Percentiles rank a stretch among this genome's conserved stretches.
These are phyloP conservation scores for Taiozyma onychis DNA, from an alignment of 1,139 yeast species.

Conservation along the genomic window DNA sequence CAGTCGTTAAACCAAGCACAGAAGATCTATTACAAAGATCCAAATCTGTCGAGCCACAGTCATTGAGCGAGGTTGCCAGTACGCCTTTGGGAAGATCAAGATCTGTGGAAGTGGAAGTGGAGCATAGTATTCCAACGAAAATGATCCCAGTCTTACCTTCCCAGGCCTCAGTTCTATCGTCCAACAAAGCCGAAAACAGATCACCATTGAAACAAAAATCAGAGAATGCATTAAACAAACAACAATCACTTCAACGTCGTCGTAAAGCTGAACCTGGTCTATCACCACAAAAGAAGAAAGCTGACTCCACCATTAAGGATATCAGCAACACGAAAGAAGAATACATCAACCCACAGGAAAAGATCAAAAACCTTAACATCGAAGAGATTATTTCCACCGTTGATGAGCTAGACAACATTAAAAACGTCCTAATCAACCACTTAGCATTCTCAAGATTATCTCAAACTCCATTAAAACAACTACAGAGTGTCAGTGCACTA, in stretches of 20 bases:
- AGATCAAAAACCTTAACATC: slow-evolving; percentile 18
- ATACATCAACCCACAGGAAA: slow-evolving; percentile 17
- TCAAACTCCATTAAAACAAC: slow-evolving; percentile 73
- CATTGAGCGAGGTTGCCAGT: background rate
- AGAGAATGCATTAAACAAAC: slow-evolving; percentile 15
- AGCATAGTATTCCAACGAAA: background rate
- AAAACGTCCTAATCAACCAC: slow-evolving; percentile 70
- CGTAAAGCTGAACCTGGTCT: slow-evolving; percentile 25
- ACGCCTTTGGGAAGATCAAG: background rate
- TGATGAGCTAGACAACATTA: slow-evolving; percentile 43
- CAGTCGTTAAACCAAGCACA: background rate
- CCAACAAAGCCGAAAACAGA: background rate
- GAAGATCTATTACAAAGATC: background rate
- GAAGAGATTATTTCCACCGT: slow-evolving; percentile 24
- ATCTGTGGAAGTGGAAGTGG: background rate
- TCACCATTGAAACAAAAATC: slow-evolving; percentile 14
- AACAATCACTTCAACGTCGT: slow-evolving; percentile 16
- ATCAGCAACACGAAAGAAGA: slow-evolving; percentile 5
- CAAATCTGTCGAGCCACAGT: slow-evolving; percentile 1
- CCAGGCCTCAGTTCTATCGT: background rate
- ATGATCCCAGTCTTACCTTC: slow-evolving; percentile 2
- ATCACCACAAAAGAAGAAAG: slow-evolving; percentile 25
- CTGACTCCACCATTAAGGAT: slow-evolving; percentile 7
- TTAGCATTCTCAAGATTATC: slow-evolving; percentile 85
- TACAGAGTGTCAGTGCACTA: slow-evolving; percentile 53